phyloP scores from a whole-genome alignment of 1,284 basidiomycete species.

The Waitea zeae region DNA sequence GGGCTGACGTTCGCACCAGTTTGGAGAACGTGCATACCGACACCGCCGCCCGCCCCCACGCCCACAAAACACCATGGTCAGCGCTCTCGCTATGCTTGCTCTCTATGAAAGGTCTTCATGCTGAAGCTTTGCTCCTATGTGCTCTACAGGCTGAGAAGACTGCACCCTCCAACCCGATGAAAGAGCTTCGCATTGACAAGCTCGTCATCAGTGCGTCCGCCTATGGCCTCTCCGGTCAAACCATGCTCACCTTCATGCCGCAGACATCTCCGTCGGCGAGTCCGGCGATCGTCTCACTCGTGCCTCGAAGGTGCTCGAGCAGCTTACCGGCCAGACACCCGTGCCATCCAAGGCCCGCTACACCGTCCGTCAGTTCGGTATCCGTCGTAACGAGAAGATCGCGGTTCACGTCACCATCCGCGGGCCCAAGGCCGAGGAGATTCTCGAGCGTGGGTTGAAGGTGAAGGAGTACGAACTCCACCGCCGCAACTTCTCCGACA shows the following conservation, averaged over 20 bases:
- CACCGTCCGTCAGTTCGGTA: conserved; percentile 98
- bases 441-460: conserved; percentile 96
- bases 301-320: conserved; percentile 98
- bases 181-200: conserved; percentile 96
- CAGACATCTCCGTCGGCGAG: conserved; percentile 99
- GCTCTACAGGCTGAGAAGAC: conserved; percentile 73
- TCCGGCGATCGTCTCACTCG: conserved; percentile 98
- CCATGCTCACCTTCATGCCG: conserved; percentile 1
- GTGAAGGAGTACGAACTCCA: conserved; percentile 99
- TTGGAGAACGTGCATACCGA: no score
- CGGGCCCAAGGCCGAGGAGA: conserved; percentile 98
- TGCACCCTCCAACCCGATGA: conserved; percentile 83
- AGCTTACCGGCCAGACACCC: conserved; percentile 98
- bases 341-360: conserved; percentile 99
- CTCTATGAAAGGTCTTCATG: no score
- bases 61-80: not conserved
- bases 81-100: no score
- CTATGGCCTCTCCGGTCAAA: conserved; percentile 1
- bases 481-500: conserved; percentile 91
- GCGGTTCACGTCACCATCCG: conserved; percentile 99
- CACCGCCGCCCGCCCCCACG: no score
- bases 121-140: not conserved
- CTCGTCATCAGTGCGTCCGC: conserved; percentile 89
- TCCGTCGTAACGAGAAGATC: conserved; percentile 99
- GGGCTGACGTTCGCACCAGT: no score